phyloP scores from a whole-genome alignment of 768 basidiomycete genomes.

The Lactarius sp. region DNA sequence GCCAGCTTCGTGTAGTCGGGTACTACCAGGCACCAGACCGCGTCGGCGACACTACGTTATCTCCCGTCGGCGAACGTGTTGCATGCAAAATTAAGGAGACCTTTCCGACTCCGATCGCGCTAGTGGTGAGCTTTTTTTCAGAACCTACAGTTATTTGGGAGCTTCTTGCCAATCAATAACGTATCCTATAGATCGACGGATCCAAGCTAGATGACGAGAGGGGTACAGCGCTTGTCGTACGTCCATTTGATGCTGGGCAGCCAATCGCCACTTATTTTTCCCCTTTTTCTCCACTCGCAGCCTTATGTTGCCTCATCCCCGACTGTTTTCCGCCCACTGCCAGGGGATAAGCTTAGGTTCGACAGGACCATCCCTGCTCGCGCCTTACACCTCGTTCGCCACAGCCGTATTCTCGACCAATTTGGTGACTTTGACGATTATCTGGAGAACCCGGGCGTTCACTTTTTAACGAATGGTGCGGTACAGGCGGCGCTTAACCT shows the following conservation, averaged over 20 bases:
- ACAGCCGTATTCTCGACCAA: conserved; percentile 46
- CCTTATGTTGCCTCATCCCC: conserved; percentile 1
- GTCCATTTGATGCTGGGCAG: not conserved
- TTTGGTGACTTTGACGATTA: conserved; percentile 84
- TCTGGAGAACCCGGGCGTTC: conserved; percentile 60
- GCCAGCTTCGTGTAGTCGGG: conserved; percentile 53
- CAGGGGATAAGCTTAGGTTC: conserved; percentile 6
- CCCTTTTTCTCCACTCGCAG: not conserved
- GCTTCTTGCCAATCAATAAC: conserved; percentile 43
- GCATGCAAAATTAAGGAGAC: conserved; percentile 48
- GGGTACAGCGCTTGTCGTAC: conserved; percentile 16
- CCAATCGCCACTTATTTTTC: not conserved
- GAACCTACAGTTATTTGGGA: not conserved
- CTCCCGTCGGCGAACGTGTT: conserved; percentile 62
- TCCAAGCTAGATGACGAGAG: conserved; percentile 10
- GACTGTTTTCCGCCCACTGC: not conserved
- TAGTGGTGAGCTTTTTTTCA: conserved; percentile 49
- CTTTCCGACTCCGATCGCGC: conserved; percentile 59
- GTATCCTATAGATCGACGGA: conserved; percentile 42
- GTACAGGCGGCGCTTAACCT: conserved; percentile 8
- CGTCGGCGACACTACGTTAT: conserved; percentile 54
- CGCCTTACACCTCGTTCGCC: conserved; percentile 47
- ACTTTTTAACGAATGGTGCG: conserved; percentile 42
- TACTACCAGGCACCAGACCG: conserved; percentile 73
- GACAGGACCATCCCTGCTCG: conserved; percentile 35